phyloP scores from a whole-genome alignment of 768 basidiomycete species.

The Russula griseocarnosa region DNA sequence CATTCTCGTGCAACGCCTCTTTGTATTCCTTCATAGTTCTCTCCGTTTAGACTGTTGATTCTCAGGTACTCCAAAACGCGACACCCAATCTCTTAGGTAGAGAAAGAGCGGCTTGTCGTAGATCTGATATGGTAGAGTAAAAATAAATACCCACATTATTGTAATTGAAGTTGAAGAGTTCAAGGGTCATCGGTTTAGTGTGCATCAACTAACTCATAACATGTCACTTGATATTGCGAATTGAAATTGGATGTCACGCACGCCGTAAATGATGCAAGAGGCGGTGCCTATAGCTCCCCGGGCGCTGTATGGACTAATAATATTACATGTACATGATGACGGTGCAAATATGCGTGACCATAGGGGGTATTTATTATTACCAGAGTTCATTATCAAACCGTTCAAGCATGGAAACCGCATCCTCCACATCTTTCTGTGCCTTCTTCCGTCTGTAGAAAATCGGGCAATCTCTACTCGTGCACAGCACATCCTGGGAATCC shows the following conservation, averaged over 20 bases:
- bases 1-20: not conserved
- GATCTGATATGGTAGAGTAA: slow-evolving; percentile 1
- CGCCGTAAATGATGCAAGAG: not conserved
- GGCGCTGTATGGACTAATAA: slow-evolving; percentile 26
- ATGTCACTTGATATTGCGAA: not conserved
- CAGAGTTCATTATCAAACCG: slow-evolving; percentile 78
- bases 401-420: slow-evolving; percentile 70
- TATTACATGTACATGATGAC: slow-evolving; percentile 16
- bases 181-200: not conserved
- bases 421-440: slow-evolving; percentile 95
- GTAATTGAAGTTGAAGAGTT: too few relatives aligned
- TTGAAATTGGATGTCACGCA: not conserved
- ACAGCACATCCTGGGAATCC: slow-evolving; percentile 77
- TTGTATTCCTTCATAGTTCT: not conserved
- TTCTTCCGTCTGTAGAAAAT: slow-evolving; percentile 99
- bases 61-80: not conserved
- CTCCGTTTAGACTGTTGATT: not conserved
- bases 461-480: slow-evolving; percentile 95
- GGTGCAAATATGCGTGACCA: not conserved
- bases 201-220: not conserved
- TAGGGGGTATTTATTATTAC: slow-evolving; percentile 37
- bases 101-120: not conserved
- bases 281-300: slow-evolving; percentile 1
- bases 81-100: slow-evolving; percentile 1
- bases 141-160: not conserved